Base-by-base conservation (phyloP, 2,329 filamentous ascomycete genomes). In the Epicoccum nigrum region DNA sequence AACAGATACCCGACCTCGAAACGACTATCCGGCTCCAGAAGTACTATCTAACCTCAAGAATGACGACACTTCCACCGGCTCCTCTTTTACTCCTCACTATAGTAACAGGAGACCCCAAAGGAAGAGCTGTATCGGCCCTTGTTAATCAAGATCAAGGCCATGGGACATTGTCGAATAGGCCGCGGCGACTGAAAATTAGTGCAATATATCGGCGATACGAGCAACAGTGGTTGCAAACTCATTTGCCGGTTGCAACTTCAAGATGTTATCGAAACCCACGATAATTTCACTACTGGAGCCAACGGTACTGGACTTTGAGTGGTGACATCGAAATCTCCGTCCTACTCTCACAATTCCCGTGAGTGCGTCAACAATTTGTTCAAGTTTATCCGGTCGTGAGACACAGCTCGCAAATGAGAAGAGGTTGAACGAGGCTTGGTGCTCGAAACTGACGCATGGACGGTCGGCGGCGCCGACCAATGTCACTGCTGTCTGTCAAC, bases 61-160 rank as follows among this genome's bases (percentile, higher is more conserved):
- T 46, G 32, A 42, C 49, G 43, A 43, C 32, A 28, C 9, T 1
- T 42, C 32, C 37, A 38, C 25, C 38, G 42, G 43, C 43, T 52
- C 49, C 49, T 37, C 38, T 43, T 38, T 51, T 51, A 46, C 33
- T 47, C 43, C 49, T 47, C 43, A 47, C 27, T 33, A 47, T 8
- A 39, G 38, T 9, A 33, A 52, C 6, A 43, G 34, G 20, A 47
- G 4, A 38, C 23, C 34, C 43, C n/a, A 15, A 15, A 47, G 31
- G 21, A 33, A 40, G 38, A 47, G 39, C 16, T 44, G 44, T 52
- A 44, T 39, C 39, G 49, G 43, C 32, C 49, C 43, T 44, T 31
- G 7, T 44, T 52, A 44, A 52, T 33, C 38, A 39, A 33, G 12
- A 30, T 28, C 23, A 25, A 27, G 38, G 20, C 28, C 38, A 52